Evolutionary conservation across 352 stramenopile species (phyloP), one percentile per base, ranked within the genome.

Genomic region (Phytophthora colocasiae): DNA sequence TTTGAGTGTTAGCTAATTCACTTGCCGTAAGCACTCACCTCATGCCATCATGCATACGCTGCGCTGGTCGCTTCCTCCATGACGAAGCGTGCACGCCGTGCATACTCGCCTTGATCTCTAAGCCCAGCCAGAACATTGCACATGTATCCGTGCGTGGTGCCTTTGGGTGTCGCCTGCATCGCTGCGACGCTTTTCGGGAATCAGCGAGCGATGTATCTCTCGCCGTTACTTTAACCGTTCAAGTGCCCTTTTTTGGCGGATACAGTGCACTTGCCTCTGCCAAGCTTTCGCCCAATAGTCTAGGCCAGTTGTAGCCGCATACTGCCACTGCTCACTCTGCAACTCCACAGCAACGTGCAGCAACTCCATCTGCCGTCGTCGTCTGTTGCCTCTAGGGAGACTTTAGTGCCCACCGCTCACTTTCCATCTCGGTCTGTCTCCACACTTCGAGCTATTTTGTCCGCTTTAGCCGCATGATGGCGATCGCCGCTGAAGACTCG

Each of bases 131-230:
- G 34, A 22, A n/a, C 15, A 31, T 48, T 48, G 26, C 31, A 57
- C 32, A 9, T 29, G 46, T 39, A 29, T 14, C 44, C 36, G 26
- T 43, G 41, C 22, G n/a, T 40, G 31, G 29, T 19, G 19, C 53
- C 10, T 19, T 19, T 1, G 31, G 29, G 40, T 24, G 6, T 54
- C 15, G 41, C 44, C 38, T 66, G 29, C 39, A 24, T 62, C 51
- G 59, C 59, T 51, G 49, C 19, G 39, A 58, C 49, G 58, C 38
- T 38, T 22, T 22, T 40, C 17, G 57, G 27, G 57, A 58, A 65
- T 51, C 58, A 65, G 57, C 24, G n/a, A 22, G 51, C 52, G 32
- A 40, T 69, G 61, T 69, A 69, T 69, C 61, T 69, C 61, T 63
- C 11, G 12, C 61, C 61, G 61, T 63, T 69, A 63, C 53, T 32